These are phyloP conservation scores for Colletotrichum trifolii DNA, from an alignment of 2,329 filamentous ascomycete species.

Conservation along the genomic window DNA sequence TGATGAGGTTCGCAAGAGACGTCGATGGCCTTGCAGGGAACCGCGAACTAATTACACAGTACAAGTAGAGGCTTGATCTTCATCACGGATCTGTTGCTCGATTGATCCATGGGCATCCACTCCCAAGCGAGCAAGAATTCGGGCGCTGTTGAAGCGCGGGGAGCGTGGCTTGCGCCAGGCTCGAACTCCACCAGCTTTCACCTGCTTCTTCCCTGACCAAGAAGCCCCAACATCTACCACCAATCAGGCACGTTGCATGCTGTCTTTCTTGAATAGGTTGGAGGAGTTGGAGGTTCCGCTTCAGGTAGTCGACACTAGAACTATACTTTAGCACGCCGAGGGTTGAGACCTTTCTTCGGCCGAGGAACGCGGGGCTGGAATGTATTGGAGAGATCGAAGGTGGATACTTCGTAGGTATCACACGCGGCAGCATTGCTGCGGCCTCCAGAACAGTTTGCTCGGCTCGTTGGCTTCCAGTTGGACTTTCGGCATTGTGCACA, in stretches of 20 bases:
- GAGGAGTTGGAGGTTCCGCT: constrained; percentile 1
- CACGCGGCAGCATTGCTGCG: constrained; percentile 18
- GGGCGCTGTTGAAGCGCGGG: constrained; percentile 18
- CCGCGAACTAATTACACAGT: constrained; percentile 2
- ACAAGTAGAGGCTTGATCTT: constrained; percentile 9
- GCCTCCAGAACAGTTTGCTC: too few species aligned
- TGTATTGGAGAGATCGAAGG: constrained; percentile 12
- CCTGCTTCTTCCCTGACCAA: constrained; percentile 19
- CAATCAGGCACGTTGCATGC: constrained; percentile 25
- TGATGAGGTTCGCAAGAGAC: not conserved
- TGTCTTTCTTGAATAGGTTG: constrained; percentile 7
- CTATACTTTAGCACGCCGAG: not conserved
- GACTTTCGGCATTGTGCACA: too few species aligned
- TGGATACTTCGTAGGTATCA: constrained; percentile 1
- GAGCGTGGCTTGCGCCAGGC: constrained; percentile 26
- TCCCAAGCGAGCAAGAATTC: constrained; percentile 28
- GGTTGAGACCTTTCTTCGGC: constrained; percentile 12
- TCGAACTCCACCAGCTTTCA: constrained; percentile 16
- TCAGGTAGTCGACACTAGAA: not conserved
- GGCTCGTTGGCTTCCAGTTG: too few species aligned
- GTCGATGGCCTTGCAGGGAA: constrained; percentile 12
- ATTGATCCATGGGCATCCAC: constrained; percentile 28
- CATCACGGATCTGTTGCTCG: constrained; percentile 35
- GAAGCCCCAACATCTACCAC: constrained; percentile 7
- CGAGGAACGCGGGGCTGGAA: not conserved